A percentile compares a stretch with the other conserved stretches of the same genome.
These are phyloP conservation scores for Rhizophagus sp. DNA, from an alignment of 192 early-diverging fungal genomes.

Conservation along the genomic window DNA sequence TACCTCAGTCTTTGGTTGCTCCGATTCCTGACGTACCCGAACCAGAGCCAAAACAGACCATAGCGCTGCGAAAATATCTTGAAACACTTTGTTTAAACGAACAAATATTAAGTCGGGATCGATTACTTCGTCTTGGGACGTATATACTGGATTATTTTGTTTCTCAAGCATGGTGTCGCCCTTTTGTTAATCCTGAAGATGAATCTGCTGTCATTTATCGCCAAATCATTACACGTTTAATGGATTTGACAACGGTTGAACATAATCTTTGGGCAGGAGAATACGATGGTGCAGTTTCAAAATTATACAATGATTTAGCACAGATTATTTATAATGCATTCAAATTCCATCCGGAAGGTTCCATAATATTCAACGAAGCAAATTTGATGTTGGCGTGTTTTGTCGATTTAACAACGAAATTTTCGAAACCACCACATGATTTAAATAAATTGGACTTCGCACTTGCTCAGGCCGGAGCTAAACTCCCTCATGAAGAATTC, in stretches of 20 bases:
- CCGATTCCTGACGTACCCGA: background rate
- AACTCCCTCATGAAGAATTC: constrained; percentile 19
- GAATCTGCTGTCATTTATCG: constrained; percentile 39
- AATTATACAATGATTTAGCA: constrained; percentile 18
- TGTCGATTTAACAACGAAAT: background rate
- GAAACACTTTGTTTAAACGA: background rate
- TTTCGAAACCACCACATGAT: background rate
- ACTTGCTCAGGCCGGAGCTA: background rate
- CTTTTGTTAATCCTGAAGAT: constrained; percentile 26
- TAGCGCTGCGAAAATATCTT: background rate
- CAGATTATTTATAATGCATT: constrained; percentile 31
- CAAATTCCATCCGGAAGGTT: constrained; percentile 8
- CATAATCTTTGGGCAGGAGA: constrained; percentile 48
- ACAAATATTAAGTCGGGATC: background rate
- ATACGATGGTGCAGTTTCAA: background rate
- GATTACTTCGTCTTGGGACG: constrained; percentile 23
- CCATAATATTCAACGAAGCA: constrained; percentile 23
- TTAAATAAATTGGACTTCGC: background rate
- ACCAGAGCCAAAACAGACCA: background rate
- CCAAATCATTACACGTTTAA: constrained; percentile 47
- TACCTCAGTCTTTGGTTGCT: background rate
- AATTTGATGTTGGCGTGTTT: constrained; percentile 3
- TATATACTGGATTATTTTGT: constrained; percentile 25
- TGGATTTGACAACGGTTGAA: constrained; percentile 57
- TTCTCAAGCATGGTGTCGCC: constrained; percentile 10